Evolutionary conservation across 2,329 filamentous ascomycete genomes (phyloP).

Genomic region (Endoconidiophora polonica): DNA sequence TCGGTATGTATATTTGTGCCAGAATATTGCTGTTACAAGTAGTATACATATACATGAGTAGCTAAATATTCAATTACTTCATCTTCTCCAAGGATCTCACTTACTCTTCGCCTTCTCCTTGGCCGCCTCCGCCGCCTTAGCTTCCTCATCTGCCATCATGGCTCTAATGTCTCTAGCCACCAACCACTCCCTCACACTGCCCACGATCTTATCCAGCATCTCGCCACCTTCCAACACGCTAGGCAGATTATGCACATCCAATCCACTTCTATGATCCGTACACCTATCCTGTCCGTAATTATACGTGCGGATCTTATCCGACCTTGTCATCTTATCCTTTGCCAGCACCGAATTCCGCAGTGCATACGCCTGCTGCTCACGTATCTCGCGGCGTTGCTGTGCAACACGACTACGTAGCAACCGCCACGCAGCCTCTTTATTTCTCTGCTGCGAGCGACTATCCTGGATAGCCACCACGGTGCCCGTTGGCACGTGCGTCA

Average conservation of each 20-base stretch:
- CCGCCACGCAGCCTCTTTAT: constrained; percentile 75
- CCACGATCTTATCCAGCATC: constrained; percentile 57
- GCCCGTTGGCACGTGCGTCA: constrained; percentile 79
- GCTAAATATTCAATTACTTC: not conserved
- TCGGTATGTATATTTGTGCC: not conserved
- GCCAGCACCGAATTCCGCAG: constrained; percentile 66
- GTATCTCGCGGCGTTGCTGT: constrained; percentile 59
- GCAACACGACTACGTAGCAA: constrained; percentile 69
- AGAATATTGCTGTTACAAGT: not conserved
- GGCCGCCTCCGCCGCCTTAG: constrained; percentile 16
- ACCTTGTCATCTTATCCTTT: constrained; percentile 66
- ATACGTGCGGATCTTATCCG: constrained; percentile 89
- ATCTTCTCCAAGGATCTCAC: not conserved
- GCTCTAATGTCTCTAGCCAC: constrained; percentile 56
- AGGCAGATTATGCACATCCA: constrained; percentile 65
- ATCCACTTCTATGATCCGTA: constrained; percentile 71
- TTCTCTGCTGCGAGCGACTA: constrained; percentile 73
- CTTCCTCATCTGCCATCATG: constrained; percentile 47
- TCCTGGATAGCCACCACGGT: constrained; percentile 88
- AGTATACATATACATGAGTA: not conserved
- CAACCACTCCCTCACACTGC: constrained; percentile 62
- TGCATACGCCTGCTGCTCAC: constrained; percentile 62
- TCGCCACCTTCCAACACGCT: constrained; percentile 62
- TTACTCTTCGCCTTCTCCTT: constrained; percentile 12
- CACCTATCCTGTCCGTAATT: constrained; percentile 63